Base-by-base conservation (phyloP, 2,329 filamentous ascomycete species). In the Hortaea werneckii region DNA sequence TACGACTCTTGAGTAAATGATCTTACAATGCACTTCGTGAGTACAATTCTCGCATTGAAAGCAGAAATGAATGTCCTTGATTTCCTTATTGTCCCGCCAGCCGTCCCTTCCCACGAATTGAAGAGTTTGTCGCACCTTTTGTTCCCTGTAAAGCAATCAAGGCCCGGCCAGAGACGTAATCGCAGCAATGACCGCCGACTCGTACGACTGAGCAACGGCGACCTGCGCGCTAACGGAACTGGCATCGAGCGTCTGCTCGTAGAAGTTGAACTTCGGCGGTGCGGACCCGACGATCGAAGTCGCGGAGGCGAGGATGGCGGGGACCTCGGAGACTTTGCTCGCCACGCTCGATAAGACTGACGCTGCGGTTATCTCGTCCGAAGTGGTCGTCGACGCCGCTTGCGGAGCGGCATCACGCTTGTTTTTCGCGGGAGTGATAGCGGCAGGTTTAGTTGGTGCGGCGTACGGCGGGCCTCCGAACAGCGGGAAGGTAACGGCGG, bases 401-500 rank as follows among this genome's bases (percentile, higher is more conserved):
- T n/a, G n/a, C 3, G 32, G 12, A 6, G 26, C 26, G 10, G 27
- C 43, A 30, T 45, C 34, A 12, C 11, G 41, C 27, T 37, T 39
- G 10, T 26, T n/a, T 2, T 26, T 29, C 13, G 26, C 40, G 26
- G 40, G 1, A 13, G 20, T 40, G 38, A 40, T 45, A 37, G 20
- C 43, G 37, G 37, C 10, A 3, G 43, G 43, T 12, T 12, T 11
- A 28, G 43, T 45, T 5, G 37, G 20, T 2, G 43, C 43, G 37
- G 30, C 38, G 37, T 45, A 45, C 32, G 43, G 37, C 37, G 43
- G n/a, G 2, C 27, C 29, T 27, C 40, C 37, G 37, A 45, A 45
- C 5, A 45, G 43, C 9, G 43, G 13, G 10, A 45, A 28, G 8
- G 43, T 45, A 4, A 37, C 37, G 3, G 43, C 40, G 12, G 43